Conservation (phyloP, 129 eudicot species). For the Calendula officinalis region DNA sequence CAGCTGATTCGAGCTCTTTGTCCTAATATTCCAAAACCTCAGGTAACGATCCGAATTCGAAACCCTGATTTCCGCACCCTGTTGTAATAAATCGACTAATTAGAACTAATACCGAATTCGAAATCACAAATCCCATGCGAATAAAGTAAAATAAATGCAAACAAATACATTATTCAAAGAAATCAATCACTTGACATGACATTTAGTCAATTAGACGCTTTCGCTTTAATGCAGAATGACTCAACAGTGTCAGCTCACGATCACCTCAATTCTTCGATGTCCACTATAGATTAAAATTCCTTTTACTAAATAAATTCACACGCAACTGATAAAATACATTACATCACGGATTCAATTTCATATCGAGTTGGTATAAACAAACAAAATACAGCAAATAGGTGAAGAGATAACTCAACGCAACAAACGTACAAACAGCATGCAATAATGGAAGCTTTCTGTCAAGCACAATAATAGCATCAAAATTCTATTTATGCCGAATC, state of each 20-base stretch:
- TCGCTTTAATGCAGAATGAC: slow-evolving; percentile 24
- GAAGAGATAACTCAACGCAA: slow-evolving; percentile 24
- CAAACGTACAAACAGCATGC: slow-evolving; percentile 25
- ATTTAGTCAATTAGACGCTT: slow-evolving; percentile 1
- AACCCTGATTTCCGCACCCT: slow-evolving; percentile 5
- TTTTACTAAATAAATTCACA: not conserved
- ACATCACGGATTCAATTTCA: slow-evolving; percentile 18
- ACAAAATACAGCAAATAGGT: slow-evolving; percentile 36
- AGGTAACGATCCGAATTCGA: not conserved
- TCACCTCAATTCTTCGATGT: slow-evolving; percentile 15
- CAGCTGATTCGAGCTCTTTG: slow-evolving; percentile 26
- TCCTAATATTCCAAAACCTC: slow-evolving; percentile 1
- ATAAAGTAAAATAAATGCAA: slow-evolving; percentile 2
- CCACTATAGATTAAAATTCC: not conserved
- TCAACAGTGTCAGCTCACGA: slow-evolving; percentile 18
- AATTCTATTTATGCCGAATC: slow-evolving; percentile 16
- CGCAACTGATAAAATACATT: slow-evolving; percentile 1
- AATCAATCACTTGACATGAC: slow-evolving; percentile 24
- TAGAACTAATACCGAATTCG: not conserved
- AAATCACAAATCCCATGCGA: not conserved
- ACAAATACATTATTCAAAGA: slow-evolving; percentile 1
- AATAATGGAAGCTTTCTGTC: slow-evolving; percentile 21
- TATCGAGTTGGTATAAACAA: slow-evolving; percentile 13
- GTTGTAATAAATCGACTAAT: not conserved
- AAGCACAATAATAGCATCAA: slow-evolving; percentile 19